Evolutionary conservation across 2,329 filamentous ascomycete genomes (phyloP).

Genomic region (Orbilia ellipsospora): DNA sequence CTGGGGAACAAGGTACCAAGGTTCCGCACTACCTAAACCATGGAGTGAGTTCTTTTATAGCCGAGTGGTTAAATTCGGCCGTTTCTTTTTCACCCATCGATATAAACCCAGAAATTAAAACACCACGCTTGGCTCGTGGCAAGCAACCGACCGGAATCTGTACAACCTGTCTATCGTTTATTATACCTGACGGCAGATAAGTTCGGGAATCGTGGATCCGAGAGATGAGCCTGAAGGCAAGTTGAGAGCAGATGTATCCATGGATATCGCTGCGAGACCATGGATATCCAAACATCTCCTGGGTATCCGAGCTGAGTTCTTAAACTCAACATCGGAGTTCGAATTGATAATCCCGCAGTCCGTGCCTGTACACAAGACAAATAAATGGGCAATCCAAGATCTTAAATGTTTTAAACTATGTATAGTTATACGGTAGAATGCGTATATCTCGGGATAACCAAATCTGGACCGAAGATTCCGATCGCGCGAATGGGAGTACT

Average conservation of each 20-base stretch:
- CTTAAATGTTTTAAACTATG: too few relatives aligned
- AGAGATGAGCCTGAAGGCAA: neutral
- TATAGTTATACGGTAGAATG: too few relatives aligned
- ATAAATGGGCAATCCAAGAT: too few relatives aligned
- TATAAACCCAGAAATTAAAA: neutral
- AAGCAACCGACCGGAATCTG: neutral
- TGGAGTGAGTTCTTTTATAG: neutral
- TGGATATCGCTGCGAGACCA: neutral
- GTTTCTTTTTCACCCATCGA: neutral
- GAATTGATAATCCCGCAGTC: too few relatives aligned
- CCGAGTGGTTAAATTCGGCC: constrained; percentile 1
- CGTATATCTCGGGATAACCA: too few relatives aligned
- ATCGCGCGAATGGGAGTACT: too few relatives aligned
- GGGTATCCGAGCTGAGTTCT: neutral
- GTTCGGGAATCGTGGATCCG: neutral
- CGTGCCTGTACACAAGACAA: too few relatives aligned
- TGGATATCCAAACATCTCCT: neutral
- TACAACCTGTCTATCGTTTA: neutral
- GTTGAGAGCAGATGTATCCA: neutral
- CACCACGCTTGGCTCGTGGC: neutral
- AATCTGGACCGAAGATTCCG: too few relatives aligned
- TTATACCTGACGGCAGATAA: neutral
- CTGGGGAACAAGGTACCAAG: neutral
- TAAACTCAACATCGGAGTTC: neutral
- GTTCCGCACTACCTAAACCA: neutral